Conservation (phyloP, 345 rosid genomes). For the Cardamine occulta region DNA sequence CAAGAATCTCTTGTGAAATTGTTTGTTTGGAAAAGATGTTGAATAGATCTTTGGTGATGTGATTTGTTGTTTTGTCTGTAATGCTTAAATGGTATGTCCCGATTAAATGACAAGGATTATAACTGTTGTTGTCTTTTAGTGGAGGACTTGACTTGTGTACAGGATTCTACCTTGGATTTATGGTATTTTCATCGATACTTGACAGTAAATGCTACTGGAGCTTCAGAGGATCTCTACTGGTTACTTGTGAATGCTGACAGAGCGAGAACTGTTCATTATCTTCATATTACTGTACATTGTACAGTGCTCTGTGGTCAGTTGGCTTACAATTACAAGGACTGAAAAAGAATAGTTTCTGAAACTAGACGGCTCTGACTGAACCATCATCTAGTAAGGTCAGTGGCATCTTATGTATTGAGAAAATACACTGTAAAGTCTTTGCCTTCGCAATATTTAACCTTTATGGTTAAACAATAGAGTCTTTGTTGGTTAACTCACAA, state of each 20-base stretch:
- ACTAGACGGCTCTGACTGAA: constrained; percentile 7
- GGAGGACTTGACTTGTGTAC: constrained; percentile 28
- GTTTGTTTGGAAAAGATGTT: background rate
- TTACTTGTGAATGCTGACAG: constrained; percentile 16
- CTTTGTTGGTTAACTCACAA: background rate
- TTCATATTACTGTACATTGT: background rate
- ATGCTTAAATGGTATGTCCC: constrained; percentile 30
- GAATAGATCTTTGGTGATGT: constrained; percentile 31
- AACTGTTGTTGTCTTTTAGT: constrained; percentile 20
- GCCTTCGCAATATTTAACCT: background rate
- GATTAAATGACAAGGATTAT: constrained; percentile 17
- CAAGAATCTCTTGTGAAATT: constrained; percentile 23
- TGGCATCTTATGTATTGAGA: constrained; percentile 17
- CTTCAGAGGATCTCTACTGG: background rate
- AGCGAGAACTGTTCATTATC: constrained; percentile 21
- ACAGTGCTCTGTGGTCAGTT: background rate
- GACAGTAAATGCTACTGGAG: constrained; percentile 6
- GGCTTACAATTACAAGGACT: constrained; percentile 1
- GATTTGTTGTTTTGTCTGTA: constrained; percentile 39
- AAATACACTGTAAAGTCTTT: background rate
- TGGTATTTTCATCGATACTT: constrained; percentile 7
- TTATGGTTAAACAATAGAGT: constrained; percentile 17
- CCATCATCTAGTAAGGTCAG: constrained; percentile 10
- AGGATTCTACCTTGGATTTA: constrained; percentile 22
- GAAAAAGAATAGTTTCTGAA: background rate